Base-by-base conservation (phyloP, 495 filamentous ascomycete genomes). In the Daldinia bambusicola region DNA sequence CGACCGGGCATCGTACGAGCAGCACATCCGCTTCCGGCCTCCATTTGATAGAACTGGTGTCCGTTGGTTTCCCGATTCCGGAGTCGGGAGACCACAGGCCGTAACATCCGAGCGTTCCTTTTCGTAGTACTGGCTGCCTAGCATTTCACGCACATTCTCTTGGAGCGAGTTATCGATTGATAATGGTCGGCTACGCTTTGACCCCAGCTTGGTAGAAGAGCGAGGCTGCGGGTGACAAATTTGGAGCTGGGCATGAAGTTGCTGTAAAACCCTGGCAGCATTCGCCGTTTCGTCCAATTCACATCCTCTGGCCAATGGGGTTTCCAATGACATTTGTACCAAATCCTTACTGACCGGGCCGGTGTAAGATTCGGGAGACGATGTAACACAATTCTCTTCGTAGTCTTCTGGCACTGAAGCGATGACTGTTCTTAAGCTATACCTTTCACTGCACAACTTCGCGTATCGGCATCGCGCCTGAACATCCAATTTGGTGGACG, bases 401-500 rank as follows among this genome's bases (percentile, higher is more conserved):
- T 82, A 81, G 59, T 80, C 81, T 75, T 87, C 84, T 16, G 83
- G 84, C 36, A 87, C 83, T 60, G 85, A 80, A 45, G 83, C 79
- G 75, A 88, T 83, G 60, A 77, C 67, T 22, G 83, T 80, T 73
- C 76, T 79, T 74, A 78, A 32, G 68, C 77, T 81, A 71, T 80
- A 75, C 77, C 82, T 88, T 79, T 88, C 86, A 76, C 81, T 77
- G 73, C 80, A 83, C 71, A 80, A 79, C 81, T 89, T 93, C 77
- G 90, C 91, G 77, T 87, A 92, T 66, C 92, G 91, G 83, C 89
- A 90, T 74, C 92, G 93, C 84, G 93, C 93, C 87, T 90, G 90
- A 74, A 91, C 87, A 75, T 92, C 92, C 88, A 92, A 71, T 82
- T 88, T 86, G 87, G 85, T 64, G 81, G 86, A 79, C 72, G 89